A percentile compares a stretch with the other conserved stretches of the same genome.
phyloP scores from a whole-genome alignment of 192 early-diverging fungal genomes.

The Linnemannia elongata region DNA sequence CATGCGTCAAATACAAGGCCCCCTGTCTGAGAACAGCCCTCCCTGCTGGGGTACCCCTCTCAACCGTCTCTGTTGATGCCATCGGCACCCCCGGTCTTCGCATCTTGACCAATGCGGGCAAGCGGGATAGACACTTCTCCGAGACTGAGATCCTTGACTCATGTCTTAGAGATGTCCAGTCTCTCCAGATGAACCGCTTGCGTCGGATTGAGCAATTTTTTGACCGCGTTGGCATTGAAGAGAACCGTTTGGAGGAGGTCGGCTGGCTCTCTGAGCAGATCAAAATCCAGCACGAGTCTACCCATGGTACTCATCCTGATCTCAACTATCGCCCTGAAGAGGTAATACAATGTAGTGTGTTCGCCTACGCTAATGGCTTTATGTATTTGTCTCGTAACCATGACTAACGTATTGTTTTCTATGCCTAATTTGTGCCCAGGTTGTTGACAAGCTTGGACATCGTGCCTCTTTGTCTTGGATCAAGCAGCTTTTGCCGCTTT shows the following conservation, averaged over 20 bases:
- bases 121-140: conserved; percentile 33
- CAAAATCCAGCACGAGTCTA: conserved; percentile 10
- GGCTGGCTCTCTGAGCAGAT: conserved; percentile 49
- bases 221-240: conserved; percentile 45
- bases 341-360: conserved; percentile 10
- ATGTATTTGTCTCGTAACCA: background rate
- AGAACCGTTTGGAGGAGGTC: conserved; percentile 43
- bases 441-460: conserved; percentile 28
- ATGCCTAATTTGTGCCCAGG: background rate
- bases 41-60: conserved; percentile 39
- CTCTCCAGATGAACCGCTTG: conserved; percentile 33
- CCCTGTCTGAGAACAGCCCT: conserved; percentile 38
- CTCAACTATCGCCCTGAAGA: conserved; percentile 23
- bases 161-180: conserved; percentile 41
- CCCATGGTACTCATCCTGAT: background rate
- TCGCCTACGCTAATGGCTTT: background rate
- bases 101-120: conserved; percentile 22
- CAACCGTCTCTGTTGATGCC: conserved; percentile 42
- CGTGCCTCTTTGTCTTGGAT: conserved; percentile 36
- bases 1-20: conserved; percentile 53
- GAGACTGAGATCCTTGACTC: conserved; percentile 50
- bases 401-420: background rate
- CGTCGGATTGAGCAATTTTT: conserved; percentile 50
- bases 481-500: conserved; percentile 38
- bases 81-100: conserved; percentile 28